Base-by-base conservation (phyloP, 1,284 basidiomycete genomes). In the Meira nashicola region DNA sequence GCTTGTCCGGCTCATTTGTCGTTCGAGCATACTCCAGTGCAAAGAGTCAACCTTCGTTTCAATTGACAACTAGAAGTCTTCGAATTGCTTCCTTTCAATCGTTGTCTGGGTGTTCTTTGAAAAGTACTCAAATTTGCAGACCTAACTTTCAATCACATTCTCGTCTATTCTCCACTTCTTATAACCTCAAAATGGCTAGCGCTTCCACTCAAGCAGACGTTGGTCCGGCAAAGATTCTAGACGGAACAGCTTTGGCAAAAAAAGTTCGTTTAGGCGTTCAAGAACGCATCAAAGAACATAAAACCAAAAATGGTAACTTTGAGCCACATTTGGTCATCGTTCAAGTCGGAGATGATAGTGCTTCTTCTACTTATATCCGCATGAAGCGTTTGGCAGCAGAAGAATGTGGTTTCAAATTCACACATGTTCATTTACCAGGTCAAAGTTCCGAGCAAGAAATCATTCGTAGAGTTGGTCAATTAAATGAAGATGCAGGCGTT, bases 301-400 rank as follows among this genome's bases (percentile, higher is more conserved):
- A 66, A 44, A 49, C 84, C 10, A 82, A 82, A 63, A 86, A 85
- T 79, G 87, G 91, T 23, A 87, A 88, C 46, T 97, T 98, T 83
- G 85, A 88, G 73, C 89, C 92, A 15, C 85, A 88, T 79, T 85
- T 99, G 39, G 88, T 86, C 73, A 93, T 99, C 80, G 85, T 98
- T 58, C 95, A 98, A 81, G 92, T 92, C 57, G 95, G 95, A 55
- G 85, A 86, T 38, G 87, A 89, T 65, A 87, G 90, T 41, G 94
- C 97, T 77, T 97, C 92, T 8, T 83, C 83, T 38, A 88, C 89
- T 55, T 99, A 99, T 81, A 89, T 99, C 67, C 90, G 91, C 76
- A 97, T 97, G 94, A 98, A 99, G 82, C 83, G 86, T 54, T 95
- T 93, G 80, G 95, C 95, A 11, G 90, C 93, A 23, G 87, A 92